phyloP scores from a whole-genome alignment of 1,284 basidiomycete genomes.

The Microstroma glucosiphilum region DNA sequence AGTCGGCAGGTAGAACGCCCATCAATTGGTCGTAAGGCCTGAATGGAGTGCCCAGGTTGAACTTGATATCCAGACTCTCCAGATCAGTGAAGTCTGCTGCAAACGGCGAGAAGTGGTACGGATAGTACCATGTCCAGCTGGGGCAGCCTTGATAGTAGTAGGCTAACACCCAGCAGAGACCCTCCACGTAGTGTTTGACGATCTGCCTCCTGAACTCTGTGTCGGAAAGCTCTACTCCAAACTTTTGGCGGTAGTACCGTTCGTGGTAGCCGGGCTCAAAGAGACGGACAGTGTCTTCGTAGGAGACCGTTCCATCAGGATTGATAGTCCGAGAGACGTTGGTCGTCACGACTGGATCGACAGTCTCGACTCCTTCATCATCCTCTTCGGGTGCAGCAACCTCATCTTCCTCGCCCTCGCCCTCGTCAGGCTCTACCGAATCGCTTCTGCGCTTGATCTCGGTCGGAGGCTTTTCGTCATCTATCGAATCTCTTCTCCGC shows the following conservation, averaged over 20 bases:
- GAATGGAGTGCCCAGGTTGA: constrained; percentile 77
- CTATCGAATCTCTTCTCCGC: constrained; percentile 8
- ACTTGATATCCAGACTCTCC: constrained; percentile 70
- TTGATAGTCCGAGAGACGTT: constrained; percentile 39
- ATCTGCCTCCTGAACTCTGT: constrained; percentile 69
- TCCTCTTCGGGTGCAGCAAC: constrained; percentile 54
- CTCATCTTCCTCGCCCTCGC: constrained; percentile 30
- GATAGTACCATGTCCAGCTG: constrained; percentile 99
- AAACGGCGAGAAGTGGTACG: constrained; percentile 96
- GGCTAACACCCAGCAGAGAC: constrained; percentile 88
- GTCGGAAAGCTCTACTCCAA: constrained; percentile 70
- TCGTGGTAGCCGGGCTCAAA: constrained; percentile 65
- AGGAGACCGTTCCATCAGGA: constrained; percentile 62
- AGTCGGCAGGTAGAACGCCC: constrained; percentile 93
- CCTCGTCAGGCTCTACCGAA: constrained; percentile 49
- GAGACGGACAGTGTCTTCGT: constrained; percentile 88
- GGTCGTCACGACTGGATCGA: constrained; percentile 30
- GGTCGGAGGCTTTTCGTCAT: constrained; percentile 7
- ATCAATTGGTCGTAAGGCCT: constrained; percentile 96
- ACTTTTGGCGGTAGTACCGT: constrained; percentile 92
- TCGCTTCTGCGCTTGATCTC: background rate
- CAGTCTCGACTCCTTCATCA: constrained; percentile 54
- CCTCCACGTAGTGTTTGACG: constrained; percentile 80
- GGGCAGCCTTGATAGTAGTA: constrained; percentile 97
- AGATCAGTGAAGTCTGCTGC: constrained; percentile 82